Conservation (phyloP, 257 asterid species). For the Solanum chmielewskii region DNA sequence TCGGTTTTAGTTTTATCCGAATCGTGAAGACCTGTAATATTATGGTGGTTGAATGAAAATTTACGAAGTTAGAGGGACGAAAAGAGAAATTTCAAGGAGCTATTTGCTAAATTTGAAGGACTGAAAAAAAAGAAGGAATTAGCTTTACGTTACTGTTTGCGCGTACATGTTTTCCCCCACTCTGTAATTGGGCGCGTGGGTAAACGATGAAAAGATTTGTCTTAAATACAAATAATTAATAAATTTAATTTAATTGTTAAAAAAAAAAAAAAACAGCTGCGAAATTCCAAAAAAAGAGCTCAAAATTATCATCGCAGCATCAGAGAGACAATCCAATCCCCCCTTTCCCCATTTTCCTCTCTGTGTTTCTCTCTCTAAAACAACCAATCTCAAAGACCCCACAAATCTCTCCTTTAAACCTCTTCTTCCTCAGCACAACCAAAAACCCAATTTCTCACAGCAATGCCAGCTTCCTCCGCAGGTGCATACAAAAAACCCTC, state of each 20-base stretch:
- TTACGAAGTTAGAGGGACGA: neutral
- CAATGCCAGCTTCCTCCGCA: conserved; percentile 97
- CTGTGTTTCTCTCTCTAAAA: conserved; percentile 15
- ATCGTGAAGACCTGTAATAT: neutral
- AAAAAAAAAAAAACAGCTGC: neutral
- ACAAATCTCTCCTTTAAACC: conserved; percentile 32
- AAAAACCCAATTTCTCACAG: conserved; percentile 34
- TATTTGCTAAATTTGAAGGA: neutral
- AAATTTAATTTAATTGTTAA: neutral
- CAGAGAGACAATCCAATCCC: neutral
- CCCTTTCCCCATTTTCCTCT: neutral
- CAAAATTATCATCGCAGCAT: neutral
- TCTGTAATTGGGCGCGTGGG: neutral
- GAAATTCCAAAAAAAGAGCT: neutral
- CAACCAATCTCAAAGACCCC: conserved; percentile 64
- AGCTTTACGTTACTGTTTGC: neutral
- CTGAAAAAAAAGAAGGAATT: neutral
- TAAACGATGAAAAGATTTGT: neutral
- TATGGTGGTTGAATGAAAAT: neutral
- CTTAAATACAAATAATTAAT: neutral
- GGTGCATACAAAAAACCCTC: conserved; percentile 17
- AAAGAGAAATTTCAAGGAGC: neutral
- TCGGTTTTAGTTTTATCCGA: too few species aligned
- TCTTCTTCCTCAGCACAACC: conserved; percentile 2
- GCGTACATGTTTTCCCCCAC: neutral